phyloP scores from a whole-genome alignment of 306 rosid genomes.

The Sindora glabra region DNA sequence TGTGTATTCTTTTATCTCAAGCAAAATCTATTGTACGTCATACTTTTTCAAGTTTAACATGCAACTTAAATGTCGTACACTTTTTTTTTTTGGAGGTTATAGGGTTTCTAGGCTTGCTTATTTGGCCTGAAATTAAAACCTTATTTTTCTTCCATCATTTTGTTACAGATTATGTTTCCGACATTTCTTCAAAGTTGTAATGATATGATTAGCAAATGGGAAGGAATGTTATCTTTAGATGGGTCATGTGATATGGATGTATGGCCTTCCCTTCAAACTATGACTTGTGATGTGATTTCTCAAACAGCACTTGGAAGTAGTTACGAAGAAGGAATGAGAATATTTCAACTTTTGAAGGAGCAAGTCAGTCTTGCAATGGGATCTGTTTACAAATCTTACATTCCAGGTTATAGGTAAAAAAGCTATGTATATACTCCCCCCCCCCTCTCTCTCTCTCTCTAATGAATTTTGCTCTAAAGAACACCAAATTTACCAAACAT shows the following conservation, averaged over 20 bases:
- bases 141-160: background rate
- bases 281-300: conserved; percentile 20
- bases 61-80: too few species aligned
- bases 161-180: background rate
- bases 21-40: too few species aligned
- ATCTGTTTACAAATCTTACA: background rate
- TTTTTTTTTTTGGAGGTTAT: too few species aligned
- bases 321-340: conserved; percentile 16
- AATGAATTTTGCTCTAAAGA: too few species aligned
- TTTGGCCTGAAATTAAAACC: too few species aligned
- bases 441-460: too few species aligned
- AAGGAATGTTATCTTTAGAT: background rate
- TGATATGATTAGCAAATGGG: conserved; percentile 21
- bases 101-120: background rate
- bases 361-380: background rate
- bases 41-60: too few species aligned
- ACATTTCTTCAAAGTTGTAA: background rate
- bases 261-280: conserved; percentile 7
- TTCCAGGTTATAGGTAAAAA: conserved; percentile 32
- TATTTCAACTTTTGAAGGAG: conserved; percentile 18
- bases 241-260: conserved; percentile 17
- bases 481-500: too few species aligned
- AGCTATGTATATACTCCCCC: background rate
- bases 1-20: too few species aligned
- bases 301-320: conserved; percentile 24